phyloP scores from a whole-genome alignment of 208 protist species.

The Trypanosomatidae sp. region DNA sequence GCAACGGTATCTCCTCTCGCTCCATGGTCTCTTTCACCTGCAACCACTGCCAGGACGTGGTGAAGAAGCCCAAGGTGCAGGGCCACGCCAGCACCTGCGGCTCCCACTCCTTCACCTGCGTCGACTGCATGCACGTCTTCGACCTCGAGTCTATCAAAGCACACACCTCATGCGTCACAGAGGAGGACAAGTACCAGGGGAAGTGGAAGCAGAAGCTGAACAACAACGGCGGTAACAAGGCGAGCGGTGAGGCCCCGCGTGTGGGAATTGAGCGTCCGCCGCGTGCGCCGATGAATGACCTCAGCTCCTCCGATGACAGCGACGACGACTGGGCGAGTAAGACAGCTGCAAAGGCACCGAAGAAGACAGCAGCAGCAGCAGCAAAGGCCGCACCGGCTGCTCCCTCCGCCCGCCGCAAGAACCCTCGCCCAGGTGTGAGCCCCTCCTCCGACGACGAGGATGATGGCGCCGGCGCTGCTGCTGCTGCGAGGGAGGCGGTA shows the following conservation, averaged over 20 bases:
- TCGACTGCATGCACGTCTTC: conserved; percentile 91
- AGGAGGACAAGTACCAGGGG: conserved; percentile 89
- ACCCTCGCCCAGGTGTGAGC: conserved; percentile 21
- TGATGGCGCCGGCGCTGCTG: not conserved
- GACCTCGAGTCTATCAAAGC: conserved; percentile 61
- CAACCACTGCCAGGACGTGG: conserved; percentile 79
- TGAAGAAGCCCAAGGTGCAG: conserved; percentile 90
- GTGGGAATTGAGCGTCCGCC: conserved; percentile 25
- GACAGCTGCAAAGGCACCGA: not conserved
- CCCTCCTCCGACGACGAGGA: conserved; percentile 33
- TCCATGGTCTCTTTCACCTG: conserved; percentile 94
- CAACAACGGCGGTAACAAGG: conserved; percentile 7
- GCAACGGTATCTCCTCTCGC: too few relatives aligned
- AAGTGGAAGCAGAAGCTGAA: conserved; percentile 62
- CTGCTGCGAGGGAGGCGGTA: not conserved
- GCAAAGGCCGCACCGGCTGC: not conserved
- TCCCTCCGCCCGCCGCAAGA: conserved; percentile 5
- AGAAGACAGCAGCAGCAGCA: not conserved
- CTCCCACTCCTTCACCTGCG: conserved; percentile 68
- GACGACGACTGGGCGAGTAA: conserved; percentile 49
- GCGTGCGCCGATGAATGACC: conserved; percentile 45
- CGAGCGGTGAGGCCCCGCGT: not conserved
- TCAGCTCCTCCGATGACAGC: conserved; percentile 36
- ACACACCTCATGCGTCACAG: conserved; percentile 83
- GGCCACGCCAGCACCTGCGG: conserved; percentile 59